Base-by-base conservation (phyloP, 1,284 basidiomycete species). In the Neotropicomus parvogracilis region DNA sequence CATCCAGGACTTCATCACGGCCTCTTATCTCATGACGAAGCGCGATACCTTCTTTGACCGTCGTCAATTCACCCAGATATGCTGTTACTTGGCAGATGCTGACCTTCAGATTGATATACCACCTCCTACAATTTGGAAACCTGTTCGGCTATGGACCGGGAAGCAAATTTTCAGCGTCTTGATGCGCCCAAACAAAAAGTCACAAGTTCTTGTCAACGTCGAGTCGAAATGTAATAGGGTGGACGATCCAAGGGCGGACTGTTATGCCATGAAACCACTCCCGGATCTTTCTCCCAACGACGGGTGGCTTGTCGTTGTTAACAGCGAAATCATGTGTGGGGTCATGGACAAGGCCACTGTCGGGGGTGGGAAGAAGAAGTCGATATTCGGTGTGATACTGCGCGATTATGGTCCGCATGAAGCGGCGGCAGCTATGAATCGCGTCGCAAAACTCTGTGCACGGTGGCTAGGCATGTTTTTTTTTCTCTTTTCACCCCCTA, bases 331-430 rank as follows among this genome's bases (percentile, higher is more conserved):
- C 63, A 98, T 99, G 92, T 98, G 95, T 63, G 97, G 97, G 42
- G 91, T 95, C 9, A 97, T 99, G 81, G 97, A 99, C 75, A 99
- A 99, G 74, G 91, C 91, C 17, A 98, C 94, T 0, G 91, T 99
- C 6, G 97, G 97, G 49, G 91, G 93, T 62, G 97, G 97, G 47
- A 99, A 99, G 80, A 99, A 99, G 77, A 98, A 97, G 67, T 97
- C 93, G 2, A 92, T 99, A 31, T 99, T 99, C 62, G 95, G 95
- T 54, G 92, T 98, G 43, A 97, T 99, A 59, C 81, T 98, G 71
- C 81, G 97, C 52, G 97, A 99, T 69, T 99, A 97, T 67, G 97
- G 97, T 8, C 81, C 92, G 2, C 86, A 97, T 62, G 94, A 94
- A 65, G 95, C 97, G 0, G 92, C 95, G 1, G 77, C 82, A 24